Conservation (phyloP, 177 flowering plant genomes). For the Vitis hybrid region DNA sequence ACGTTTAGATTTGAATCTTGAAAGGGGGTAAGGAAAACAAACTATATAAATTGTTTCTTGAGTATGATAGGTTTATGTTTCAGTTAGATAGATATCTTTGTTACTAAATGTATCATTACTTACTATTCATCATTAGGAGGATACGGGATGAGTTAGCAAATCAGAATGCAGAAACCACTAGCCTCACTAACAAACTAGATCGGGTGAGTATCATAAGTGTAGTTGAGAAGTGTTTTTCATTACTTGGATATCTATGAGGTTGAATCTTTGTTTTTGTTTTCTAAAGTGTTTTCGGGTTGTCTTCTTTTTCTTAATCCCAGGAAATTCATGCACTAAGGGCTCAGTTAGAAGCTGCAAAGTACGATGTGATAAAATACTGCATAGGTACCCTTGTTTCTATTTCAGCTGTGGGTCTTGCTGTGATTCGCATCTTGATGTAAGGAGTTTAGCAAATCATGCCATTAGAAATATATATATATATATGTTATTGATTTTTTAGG, state of each 20-base stretch:
- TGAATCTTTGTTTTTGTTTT: no score
- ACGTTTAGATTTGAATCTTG: constrained; percentile 72
- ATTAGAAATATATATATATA: no score
- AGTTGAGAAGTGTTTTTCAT: not conserved
- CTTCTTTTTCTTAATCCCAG: constrained; percentile 15
- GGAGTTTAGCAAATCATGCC: not conserved
- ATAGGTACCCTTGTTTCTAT: no score
- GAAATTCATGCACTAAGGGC: constrained; percentile 46
- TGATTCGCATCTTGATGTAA: no score
- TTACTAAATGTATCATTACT: not conserved
- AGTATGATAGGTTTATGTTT: no score
- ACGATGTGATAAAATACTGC: no score
- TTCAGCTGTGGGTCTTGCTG: no score
- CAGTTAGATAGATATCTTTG: not conserved
- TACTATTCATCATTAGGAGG: not conserved
- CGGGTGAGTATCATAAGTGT: constrained; percentile 31
- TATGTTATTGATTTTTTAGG: no score
- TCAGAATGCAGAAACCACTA: constrained; percentile 57
- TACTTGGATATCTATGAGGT: not conserved
- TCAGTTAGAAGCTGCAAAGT: no score
- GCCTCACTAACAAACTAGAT: constrained; percentile 66
- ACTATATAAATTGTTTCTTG: no score
- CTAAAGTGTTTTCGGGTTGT: not conserved
- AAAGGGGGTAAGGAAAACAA: constrained; percentile 50
- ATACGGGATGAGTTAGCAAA: constrained; percentile 60